Conservation (phyloP, 164 flowering plant species). For the Houttuynia cordata region DNA sequence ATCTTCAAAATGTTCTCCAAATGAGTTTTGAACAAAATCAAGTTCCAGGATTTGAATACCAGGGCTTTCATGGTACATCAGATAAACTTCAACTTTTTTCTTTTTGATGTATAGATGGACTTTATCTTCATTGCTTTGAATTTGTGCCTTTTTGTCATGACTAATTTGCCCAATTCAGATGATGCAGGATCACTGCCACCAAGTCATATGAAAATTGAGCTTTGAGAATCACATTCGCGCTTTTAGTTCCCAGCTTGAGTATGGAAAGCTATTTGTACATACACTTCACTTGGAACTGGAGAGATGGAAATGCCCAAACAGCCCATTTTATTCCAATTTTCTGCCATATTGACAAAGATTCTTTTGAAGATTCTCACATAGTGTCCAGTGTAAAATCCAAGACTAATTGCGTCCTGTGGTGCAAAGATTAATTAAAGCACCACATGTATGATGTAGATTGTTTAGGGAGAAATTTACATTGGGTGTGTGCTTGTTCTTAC, state of each 20-base stretch:
- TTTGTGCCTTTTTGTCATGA: no score
- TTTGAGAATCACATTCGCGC: conserved; percentile 25
- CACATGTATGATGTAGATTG: conserved; percentile 28
- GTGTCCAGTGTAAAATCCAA: conserved; percentile 26
- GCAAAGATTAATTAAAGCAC: conserved; percentile 11
- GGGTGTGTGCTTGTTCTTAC: conserved; percentile 4
- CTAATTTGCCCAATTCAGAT: conserved; percentile 1
- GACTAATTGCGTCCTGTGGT: conserved; percentile 31
- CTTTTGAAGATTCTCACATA: conserved; percentile 28
- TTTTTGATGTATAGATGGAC: no score
- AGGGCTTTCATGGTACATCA: conserved; percentile 27
- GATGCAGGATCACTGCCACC: conserved; percentile 47
- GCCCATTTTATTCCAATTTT: conserved; percentile 4
- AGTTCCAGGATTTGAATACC: conserved; percentile 9
- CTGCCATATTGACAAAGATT: conserved; percentile 19
- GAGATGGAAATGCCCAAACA: conserved; percentile 7
- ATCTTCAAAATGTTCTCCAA: conserved; percentile 76
- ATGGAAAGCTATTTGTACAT: conserved; percentile 36
- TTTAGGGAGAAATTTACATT: background rate
- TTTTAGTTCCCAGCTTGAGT: conserved; percentile 15
- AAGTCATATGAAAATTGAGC: conserved; percentile 61
- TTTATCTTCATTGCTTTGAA: background rate
- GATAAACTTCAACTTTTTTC: no score
- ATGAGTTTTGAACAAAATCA: conserved; percentile 67
- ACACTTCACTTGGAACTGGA: conserved; percentile 13